Evolutionary conservation across 306 rosid species (phyloP).

Genomic region (Rosa chinensis): DNA sequence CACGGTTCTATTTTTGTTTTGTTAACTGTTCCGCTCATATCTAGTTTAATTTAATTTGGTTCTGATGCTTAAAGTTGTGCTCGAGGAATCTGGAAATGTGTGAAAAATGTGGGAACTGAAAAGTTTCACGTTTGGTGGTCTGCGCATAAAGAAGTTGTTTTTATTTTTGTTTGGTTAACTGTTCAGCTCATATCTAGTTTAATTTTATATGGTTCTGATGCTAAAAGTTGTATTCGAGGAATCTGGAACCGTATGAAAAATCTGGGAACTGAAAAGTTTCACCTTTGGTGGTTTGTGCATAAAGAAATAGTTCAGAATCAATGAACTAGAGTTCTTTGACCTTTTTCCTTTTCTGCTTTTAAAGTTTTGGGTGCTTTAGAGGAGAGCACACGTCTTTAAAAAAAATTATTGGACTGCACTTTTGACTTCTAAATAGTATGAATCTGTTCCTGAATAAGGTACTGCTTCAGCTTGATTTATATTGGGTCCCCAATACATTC

Average conservation of each 20-base stretch:
- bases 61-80: too few relatives aligned
- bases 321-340: not conserved
- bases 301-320: slow-evolving; percentile 6
- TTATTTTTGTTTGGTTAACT: not conserved
- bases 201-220: not conserved
- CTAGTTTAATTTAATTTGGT: too few relatives aligned
- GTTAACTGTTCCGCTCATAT: not conserved
- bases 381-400: slow-evolving; percentile 8
- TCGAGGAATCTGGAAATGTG: not conserved
- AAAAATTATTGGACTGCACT: not conserved
- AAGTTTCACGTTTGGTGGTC: slow-evolving; percentile 12
- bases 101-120: not conserved
- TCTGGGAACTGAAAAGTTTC: not conserved
- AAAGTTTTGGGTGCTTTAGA: not conserved
- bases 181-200: not conserved
- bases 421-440: not conserved
- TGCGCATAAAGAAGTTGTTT: slow-evolving; percentile 1
- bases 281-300: slow-evolving; percentile 8
- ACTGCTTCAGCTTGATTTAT: not conserved
- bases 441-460: not conserved
- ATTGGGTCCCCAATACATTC: slow-evolving; percentile 1
- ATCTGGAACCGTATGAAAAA: not conserved
- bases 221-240: not conserved
- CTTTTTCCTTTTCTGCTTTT: not conserved
- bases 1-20: not conserved